Base-by-base conservation (phyloP, 176 grass and related monocot genomes). In the Urochloa ruziziensis region DNA sequence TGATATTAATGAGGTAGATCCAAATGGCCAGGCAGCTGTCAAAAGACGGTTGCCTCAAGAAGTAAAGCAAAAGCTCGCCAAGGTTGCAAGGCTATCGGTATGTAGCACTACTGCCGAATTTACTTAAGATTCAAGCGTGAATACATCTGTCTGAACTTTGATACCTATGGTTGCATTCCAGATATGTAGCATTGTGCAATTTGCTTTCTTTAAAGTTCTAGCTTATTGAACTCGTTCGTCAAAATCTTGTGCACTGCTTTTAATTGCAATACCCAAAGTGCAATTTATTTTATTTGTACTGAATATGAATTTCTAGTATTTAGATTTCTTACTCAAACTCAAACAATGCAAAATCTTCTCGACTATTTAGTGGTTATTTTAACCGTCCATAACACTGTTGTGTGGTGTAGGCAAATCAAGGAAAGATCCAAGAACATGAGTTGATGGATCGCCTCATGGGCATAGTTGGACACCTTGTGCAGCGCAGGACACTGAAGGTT, bases 21-120 rank as follows among this genome's bases (percentile, higher is more conserved):
- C 89, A 80, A 84, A 83, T 87, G 77, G 67, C 54, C 92, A 91
- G 61, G 85, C 86, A 85, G 70, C 90, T 68, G 78, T 96, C 83
- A 96, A 99, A 89, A 90, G 97, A 52, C 89, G 97, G 74, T 87
- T 99, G 84, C 97, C 97, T 52, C 91, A 76, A 70, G 91, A 96
- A 87, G 91, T 99, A 42, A 99, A 99, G 60, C 87, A 85, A 86
- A 99, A 94, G 71, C 97, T 99, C 63, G 89, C 93, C 71, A 99
- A 96, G 88, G 97, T 99, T 94, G 97, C 97, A 79, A 93, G 93
- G 93, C 57, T 99, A 80, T 96, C 97, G 89, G 97, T 99, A 94
- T 80, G 91, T 90, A 34, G 71, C 67, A 81, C 13, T 51, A 80
- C 36, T 44, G 46, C 34, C 65, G 77, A 62, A 74, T 83, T 69